Base-by-base conservation (phyloP, 2,329 filamentous ascomycete genomes). In the Chaetomiaceae sp. region DNA sequence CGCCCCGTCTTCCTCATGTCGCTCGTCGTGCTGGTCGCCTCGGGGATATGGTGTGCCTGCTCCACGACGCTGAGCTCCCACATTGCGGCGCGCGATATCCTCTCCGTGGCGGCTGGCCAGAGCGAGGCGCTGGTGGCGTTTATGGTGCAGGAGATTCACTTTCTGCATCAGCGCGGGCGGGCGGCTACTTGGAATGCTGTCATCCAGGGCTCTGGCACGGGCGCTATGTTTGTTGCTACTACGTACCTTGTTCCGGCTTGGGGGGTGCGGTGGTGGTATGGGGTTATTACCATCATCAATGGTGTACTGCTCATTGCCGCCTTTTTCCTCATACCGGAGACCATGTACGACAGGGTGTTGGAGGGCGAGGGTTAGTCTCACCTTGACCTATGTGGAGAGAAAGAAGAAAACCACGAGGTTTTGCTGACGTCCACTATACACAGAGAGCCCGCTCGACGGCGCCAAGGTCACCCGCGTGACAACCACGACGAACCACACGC, bases 121-220 rank as follows among this genome's bases (percentile, higher is more conserved):
- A 42, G 39, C 29, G 39, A 42, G 39, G 39, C 39, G 26, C 15
- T 42, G 20, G 39, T 42, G 10, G 39, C 39, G 4, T 42, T 42
- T n/a, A 42, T 42, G 30, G 39, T 42, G 30, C 39, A 42, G 39
- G 39, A 42, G 19, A n/a, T 42, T 10, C 32, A 42, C 40, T 42
- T 42, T 15, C 4, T 36, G 6, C 40, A 42, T 15, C 40, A 42
- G 32, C 32, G 39, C 10, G 39, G 39, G 18, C 6, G 39, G 39
- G 39, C 39, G 24, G 39, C 39, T 11, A 32, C 27, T 20, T 42
- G 39, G 39, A 42, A 42, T n/a, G 39, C n/a, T 8, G 30, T 20
- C 14, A 24, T 42, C 19, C 30, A 34, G n/a, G 39, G 39, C 8
- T 19, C 12, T 19, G 39, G 29, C 39, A 42, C 30, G 5, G 39